Percentiles rank a stretch among this genome's conserved stretches.
These are phyloP conservation scores for Phytophthora tubulina DNA, from an alignment of 352 stramenopile species.

Conservation along the genomic window DNA sequence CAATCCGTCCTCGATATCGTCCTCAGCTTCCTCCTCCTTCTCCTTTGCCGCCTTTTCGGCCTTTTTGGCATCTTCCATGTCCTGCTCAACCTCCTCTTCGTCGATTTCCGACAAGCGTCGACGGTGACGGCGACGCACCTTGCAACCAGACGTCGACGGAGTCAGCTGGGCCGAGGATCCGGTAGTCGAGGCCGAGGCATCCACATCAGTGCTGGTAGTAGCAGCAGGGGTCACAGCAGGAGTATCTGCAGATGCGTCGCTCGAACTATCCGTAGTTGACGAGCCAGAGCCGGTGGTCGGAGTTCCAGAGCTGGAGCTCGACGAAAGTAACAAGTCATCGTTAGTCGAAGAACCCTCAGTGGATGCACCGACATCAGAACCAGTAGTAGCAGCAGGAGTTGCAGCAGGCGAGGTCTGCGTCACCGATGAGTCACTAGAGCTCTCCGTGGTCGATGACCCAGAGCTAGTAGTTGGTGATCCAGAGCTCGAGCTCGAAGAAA, in stretches of 20 bases:
- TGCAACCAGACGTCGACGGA: conserved; percentile 36
- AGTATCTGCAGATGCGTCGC: conserved; percentile 12
- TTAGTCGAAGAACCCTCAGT: conserved; percentile 4
- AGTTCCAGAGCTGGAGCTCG: conserved; percentile 14
- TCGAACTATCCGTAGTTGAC: conserved; percentile 8
- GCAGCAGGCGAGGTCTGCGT: conserved; percentile 5
- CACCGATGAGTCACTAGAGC: conserved; percentile 22
- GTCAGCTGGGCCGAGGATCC: conserved; percentile 20
- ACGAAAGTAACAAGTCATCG: conserved; percentile 11
- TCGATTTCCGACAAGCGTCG: conserved; percentile 31
- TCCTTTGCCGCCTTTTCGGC: conserved; percentile 30
- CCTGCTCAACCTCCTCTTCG: conserved; percentile 40
- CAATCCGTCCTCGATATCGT: conserved; percentile 39
- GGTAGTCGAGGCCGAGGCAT: conserved; percentile 20
- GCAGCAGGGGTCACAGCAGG: conserved; percentile 14
- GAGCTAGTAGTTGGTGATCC: too few relatives aligned
- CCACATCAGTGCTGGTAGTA: conserved; percentile 19
- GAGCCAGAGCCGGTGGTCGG: conserved; percentile 12
- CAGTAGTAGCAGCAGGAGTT: not conserved
- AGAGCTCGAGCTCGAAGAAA: not conserved
- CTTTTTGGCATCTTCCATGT: conserved; percentile 39
- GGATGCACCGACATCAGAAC: conserved; percentile 3
- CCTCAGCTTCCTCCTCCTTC: conserved; percentile 38
- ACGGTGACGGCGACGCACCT: conserved; percentile 21
- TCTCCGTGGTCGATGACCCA: not conserved